Percentiles rank a stretch among this genome's conserved stretches.
These are phyloP conservation scores for Polymyxa betae DNA, from an alignment of 208 protist species.

Conservation along the genomic window DNA sequence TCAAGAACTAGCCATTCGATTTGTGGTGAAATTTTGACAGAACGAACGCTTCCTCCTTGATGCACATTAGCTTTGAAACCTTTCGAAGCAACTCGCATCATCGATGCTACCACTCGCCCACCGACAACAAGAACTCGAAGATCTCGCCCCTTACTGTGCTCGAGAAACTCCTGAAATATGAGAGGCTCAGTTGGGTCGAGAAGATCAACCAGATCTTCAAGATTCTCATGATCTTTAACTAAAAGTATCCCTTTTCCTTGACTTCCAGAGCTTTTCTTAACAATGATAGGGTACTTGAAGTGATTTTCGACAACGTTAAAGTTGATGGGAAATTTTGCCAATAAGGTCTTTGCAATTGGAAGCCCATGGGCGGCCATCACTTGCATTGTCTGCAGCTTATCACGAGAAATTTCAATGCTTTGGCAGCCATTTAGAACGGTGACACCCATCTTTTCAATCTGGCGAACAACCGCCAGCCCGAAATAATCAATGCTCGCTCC, in stretches of 20 bases:
- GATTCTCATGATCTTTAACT: background rate
- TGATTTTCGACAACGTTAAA: background rate
- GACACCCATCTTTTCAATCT: conserved; percentile 56
- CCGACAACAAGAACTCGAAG: conserved; percentile 62
- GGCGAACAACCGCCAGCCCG: conserved; percentile 56
- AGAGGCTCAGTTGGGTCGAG: background rate
- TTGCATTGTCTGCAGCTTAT: conserved; percentile 61
- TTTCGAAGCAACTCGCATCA: conserved; percentile 58
- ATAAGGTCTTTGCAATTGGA: conserved; percentile 58
- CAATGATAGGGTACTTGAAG: conserved; percentile 15
- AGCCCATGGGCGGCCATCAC: conserved; percentile 8
- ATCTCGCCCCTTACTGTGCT: conserved; percentile 55
- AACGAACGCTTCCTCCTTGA: conserved; percentile 57
- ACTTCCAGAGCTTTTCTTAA: background rate
- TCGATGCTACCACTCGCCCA: conserved; percentile 55
- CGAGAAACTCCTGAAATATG: background rate
- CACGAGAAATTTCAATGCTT: conserved; percentile 54
- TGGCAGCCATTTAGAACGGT: conserved; percentile 11
- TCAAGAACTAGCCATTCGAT: conserved; percentile 58
- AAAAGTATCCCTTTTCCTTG: background rate
- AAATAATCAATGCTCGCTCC: conserved; percentile 61
- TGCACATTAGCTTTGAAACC: conserved; percentile 63
- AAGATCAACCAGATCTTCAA: background rate
- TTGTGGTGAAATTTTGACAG: conserved; percentile 31
- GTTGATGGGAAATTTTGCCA: conserved; percentile 58